Percentiles rank a stretch among this genome's conserved stretches.
These are phyloP conservation scores for Heritiera fomes DNA, from an alignment of 345 rosid genomes.

Conservation along the genomic window DNA sequence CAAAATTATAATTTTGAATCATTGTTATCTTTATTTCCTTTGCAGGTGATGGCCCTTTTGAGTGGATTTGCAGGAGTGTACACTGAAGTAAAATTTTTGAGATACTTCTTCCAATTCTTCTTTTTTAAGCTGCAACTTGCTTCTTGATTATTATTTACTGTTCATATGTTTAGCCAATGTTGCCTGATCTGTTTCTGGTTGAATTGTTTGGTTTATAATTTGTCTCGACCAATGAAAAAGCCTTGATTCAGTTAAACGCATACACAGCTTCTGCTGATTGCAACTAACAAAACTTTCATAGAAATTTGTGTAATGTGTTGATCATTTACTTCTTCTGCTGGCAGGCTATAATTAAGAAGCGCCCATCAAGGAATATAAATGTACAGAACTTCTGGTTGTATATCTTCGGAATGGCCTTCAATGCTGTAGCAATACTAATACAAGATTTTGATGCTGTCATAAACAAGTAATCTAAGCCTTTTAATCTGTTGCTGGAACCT, in stretches of 20 bases:
- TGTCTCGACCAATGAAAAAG: not conserved
- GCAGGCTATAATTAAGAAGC: conserved; percentile 93
- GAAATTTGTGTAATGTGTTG: not conserved
- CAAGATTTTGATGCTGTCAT: conserved; percentile 93
- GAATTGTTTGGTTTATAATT: not conserved
- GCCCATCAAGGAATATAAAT: conserved; percentile 91
- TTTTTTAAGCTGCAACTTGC: conserved; percentile 17
- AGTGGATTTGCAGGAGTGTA: conserved; percentile 98
- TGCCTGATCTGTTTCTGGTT: conserved; percentile 10
- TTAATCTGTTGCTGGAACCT: conserved; percentile 20
- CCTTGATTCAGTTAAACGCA: conserved; percentile 5
- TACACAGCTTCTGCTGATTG: not conserved
- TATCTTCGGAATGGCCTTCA: conserved; percentile 92
- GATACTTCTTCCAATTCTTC: conserved; percentile 2
- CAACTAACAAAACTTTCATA: not conserved
- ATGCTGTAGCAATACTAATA: conserved; percentile 80
- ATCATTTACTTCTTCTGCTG: conserved; percentile 31
- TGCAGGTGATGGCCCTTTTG: conserved; percentile 92
- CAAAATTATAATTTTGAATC: conserved; percentile 12
- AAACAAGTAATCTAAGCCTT: conserved; percentile 60
- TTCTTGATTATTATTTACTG: conserved; percentile 1
- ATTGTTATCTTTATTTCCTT: conserved; percentile 15
- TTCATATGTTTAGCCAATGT: conserved; percentile 2
- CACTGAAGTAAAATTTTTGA: conserved; percentile 66
- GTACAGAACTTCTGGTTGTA: conserved; percentile 97